Conservation (phyloP, 345 rosid genomes). For the Lepidium sativum region DNA sequence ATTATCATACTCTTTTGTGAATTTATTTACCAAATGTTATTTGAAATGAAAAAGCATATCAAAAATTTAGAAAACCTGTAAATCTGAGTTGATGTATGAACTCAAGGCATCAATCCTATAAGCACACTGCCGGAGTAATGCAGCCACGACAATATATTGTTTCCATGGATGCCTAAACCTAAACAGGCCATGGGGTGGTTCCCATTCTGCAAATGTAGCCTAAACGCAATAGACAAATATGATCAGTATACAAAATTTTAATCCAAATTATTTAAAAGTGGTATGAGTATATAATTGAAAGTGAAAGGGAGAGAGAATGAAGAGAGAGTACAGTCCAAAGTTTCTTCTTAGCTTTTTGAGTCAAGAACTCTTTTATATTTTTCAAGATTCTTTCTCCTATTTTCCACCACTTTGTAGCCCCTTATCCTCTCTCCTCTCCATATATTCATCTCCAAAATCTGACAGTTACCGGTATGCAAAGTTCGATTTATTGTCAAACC, state of each 20-base stretch:
- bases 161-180: constrained; percentile 75
- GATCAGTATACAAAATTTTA: background rate
- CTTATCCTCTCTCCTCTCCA: constrained; percentile 20
- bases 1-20: too few relatives aligned
- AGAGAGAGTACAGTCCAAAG: constrained; percentile 41
- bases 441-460: constrained; percentile 57
- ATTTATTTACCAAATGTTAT: too few relatives aligned
- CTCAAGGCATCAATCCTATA: constrained; percentile 55
- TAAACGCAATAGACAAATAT: constrained; percentile 4
- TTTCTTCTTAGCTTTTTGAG: constrained; percentile 59
- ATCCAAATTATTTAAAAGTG: background rate
- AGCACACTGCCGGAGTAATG: constrained; percentile 59
- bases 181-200: constrained; percentile 84
- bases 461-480: background rate
- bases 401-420: constrained; percentile 22
- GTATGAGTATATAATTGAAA: background rate
- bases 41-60: too few relatives aligned
- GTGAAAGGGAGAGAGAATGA: background rate
- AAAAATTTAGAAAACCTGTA: too few relatives aligned
- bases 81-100: constrained; percentile 38
- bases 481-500: too few relatives aligned
- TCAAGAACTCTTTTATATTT: constrained; percentile 47
- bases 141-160: constrained; percentile 56
- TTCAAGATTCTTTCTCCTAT: constrained; percentile 32
- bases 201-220: constrained; percentile 93